Base-by-base conservation (phyloP, 2,329 filamentous ascomycete genomes). In the Fusarium phyllophilum region DNA sequence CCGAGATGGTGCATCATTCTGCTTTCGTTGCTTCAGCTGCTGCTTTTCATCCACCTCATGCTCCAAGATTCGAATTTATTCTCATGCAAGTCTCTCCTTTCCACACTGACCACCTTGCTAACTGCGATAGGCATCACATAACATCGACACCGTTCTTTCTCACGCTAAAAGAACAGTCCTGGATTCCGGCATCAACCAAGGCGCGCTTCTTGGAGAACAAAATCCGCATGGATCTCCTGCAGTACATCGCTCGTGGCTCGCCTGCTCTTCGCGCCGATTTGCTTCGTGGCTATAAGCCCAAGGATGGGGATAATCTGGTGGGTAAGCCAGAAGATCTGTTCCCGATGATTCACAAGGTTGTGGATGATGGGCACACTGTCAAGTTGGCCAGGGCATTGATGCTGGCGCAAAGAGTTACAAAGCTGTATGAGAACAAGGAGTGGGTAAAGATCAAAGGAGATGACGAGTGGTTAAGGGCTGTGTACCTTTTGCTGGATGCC, bases 11-110 rank as follows among this genome's bases (percentile, higher is more conserved):
- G 54, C 91, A 96, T 73, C 85, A 89, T 0, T 82, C 86, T 24
- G 85, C 88, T 1, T 88, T 84, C 65, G 81, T 87, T 38, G 84
- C 86, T 5, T 81, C 85, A 0, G 81, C 84, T 2, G 89, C 91
- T 2, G 89, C 94, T 0, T 88, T 93, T 75, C 85, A 88, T 36
- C 89, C 89, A 0, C 85, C 86, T 3, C 93, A 95, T 79, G 81
- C 86, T 29, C 85, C 92, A 56, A 95, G 93, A 79, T 90, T 94
- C 79, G 95, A 97, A 80, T 98, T 98, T 81, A 96, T 92, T 84
- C 74, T 90, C 62, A 88, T 89, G 88, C 86, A 75, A 81, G 86
- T 70, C 13, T 24, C 20, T 10, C 22, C 17, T 39, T 8, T 29
- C n/a, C 26, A 26, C 17, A 24, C 29, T 6, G 6, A 14, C 10